Evolutionary conservation across 164 flowering plant species (phyloP), one percentile per base, ranked within the genome.

Genomic region (Sextonia rubra): DNA sequence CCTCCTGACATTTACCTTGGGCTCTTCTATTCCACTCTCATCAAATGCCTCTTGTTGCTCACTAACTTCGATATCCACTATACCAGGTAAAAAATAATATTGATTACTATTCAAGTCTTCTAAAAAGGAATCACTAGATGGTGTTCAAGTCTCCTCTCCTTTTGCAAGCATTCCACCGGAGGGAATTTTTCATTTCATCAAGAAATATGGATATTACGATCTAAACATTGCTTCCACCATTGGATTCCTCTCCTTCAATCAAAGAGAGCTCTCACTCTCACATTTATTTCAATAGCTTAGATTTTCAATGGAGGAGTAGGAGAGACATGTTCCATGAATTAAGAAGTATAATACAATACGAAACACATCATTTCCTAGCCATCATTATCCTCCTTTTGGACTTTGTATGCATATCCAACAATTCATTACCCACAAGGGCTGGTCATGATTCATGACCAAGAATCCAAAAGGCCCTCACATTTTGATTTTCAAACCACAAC

Each of bases 351-450:
- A 47, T 18, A 47, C 15, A 64, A 37, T 37, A 37, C 44, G 44
- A 7, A 29, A 64, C 15, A 4, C 1, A 18, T 5, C 9, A 29
- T 32, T 60, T 24, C 27, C 37, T 47, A 2, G 37, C 29, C 62
- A 14, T 60, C 32, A n/a, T 14, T 23, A 14, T 66, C 8, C n/a
- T 55, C 52, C 12, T 14, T 17, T 12, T 71, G 73, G 74, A 71
- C 56, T 62, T 18, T 12, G 44, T 47, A 52, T 65, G 48, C 58
- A 75, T 69, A 44, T 30, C 17, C 37, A 37, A 70, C 29, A 29
- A 37, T 64, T 18, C 58, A 66, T 71, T 61, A 71, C 48, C 32
- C 48, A 73, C 64, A 71, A 63, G 58, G 64, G 17, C 47, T 7
- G 20, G 72, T 72, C 69, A 61, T 62, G 48, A 47, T 3, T 20